Conservation (phyloP, 352 stramenopile species). For the Hyaloperonospora brassicae region DNA sequence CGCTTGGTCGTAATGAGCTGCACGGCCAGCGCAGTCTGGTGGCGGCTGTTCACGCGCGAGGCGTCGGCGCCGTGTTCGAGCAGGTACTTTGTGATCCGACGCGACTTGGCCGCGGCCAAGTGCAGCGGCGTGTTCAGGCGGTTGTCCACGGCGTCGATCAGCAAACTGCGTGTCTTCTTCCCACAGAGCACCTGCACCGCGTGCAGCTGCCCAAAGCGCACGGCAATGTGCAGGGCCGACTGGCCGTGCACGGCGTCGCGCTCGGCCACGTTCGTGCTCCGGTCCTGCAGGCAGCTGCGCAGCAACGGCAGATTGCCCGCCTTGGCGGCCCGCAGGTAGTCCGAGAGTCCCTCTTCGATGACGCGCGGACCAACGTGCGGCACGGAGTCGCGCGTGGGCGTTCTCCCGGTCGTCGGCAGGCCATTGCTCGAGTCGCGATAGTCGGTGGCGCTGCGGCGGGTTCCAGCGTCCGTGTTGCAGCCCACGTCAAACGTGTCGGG, state of each 20-base stretch:
- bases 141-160: slow-evolving; percentile 67
- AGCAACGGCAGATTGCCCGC: slow-evolving; percentile 55
- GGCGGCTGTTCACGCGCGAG: slow-evolving; percentile 53
- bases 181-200: slow-evolving; percentile 63
- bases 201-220: slow-evolving; percentile 71
- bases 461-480: slow-evolving; percentile 10
- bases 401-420: no score
- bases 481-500: slow-evolving; percentile 20
- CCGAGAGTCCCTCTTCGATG: slow-evolving; percentile 48
- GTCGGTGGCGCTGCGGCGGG: no score
- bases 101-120: slow-evolving; percentile 69
- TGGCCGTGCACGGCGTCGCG: slow-evolving; percentile 67
- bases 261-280: slow-evolving; percentile 50
- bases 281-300: slow-evolving; percentile 45
- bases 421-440: no score
- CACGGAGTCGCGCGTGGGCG: slow-evolving; percentile 25
- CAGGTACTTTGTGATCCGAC: slow-evolving; percentile 75
- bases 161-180: slow-evolving; percentile 42
- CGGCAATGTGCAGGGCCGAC: slow-evolving; percentile 70
- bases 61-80: slow-evolving; percentile 64
- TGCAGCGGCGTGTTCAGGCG: slow-evolving; percentile 74
- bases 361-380: slow-evolving; percentile 41
- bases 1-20: slow-evolving; percentile 70
- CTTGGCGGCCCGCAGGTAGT: slow-evolving; percentile 58
- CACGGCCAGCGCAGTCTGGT: slow-evolving; percentile 64